Base-by-base conservation (phyloP, 805 yeast genomes). In the Schizosaccharomyces cryophilus region DNA sequence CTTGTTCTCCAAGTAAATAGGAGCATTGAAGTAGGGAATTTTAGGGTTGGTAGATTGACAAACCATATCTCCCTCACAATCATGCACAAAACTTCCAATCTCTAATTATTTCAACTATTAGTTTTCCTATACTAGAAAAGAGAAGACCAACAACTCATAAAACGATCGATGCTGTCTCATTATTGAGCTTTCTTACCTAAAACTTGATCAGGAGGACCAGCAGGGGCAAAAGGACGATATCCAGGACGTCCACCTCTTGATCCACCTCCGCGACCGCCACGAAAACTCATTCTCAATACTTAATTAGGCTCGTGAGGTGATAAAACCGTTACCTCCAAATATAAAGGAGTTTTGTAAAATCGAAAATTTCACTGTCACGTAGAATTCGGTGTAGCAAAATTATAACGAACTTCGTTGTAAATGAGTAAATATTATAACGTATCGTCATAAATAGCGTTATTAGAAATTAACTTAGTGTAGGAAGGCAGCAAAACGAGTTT, bases 11-110 rank as follows among this genome's bases (percentile, higher is more conserved):
- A 93, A 79, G 73, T 84, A 93, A 68, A 93, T 89, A 71, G 98
- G 98, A 31, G 99, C 99, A 75, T 93, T 93, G 80, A 93, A 93
- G 73, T 90, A 93, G 69, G 99, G 98, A 67, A 93, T 78, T 77
- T 90, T 90, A 62, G 87, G 82, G 72, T 93, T 93, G 69, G 86
- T 85, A 59, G 96, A 88, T 69, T 89, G 86, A 76, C 97, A 93
- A 62, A 93, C 95, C 70, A 93, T 85, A 70, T 93, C 98, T 63
- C 95, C 96, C 74, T 93, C 99, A 73, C 96, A 88, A 15, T 93
- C 78, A 71, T 89, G 95, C 71, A 87, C 67, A 71, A 88, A 93
- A 29, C 86, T 72, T 64, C 99, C 99, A 94, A 93, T 26, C 24
- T 47, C 61, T 47, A 59, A 45, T 19, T 42, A 17, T 19, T 26